phyloP scores from a whole-genome alignment of 495 filamentous ascomycete species.

The Talaromyces proteolyticus region DNA sequence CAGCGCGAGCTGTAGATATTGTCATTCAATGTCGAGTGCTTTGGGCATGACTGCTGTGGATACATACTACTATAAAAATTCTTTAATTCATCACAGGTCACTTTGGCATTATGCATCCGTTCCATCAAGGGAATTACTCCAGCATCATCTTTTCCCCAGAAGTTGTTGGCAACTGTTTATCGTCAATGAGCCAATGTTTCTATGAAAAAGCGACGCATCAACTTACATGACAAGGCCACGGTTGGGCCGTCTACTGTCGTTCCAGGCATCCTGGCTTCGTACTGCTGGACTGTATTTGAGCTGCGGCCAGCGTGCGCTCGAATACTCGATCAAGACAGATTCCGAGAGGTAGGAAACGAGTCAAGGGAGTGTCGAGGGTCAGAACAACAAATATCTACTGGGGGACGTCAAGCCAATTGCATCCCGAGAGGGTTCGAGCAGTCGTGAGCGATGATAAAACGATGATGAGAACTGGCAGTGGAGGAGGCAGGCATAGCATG shows the following conservation, averaged over 20 bases:
- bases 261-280: slow-evolving; percentile 50
- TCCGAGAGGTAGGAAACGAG: slow-evolving; percentile 10
- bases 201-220: slow-evolving; percentile 1
- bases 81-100: slow-evolving; percentile 91
- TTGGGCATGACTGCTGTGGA: too few relatives aligned
- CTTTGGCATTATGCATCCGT: slow-evolving; percentile 93
- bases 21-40: slow-evolving; percentile 6
- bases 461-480: too few relatives aligned
- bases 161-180: slow-evolving; percentile 90
- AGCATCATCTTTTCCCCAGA: slow-evolving; percentile 99
- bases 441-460: too few relatives aligned
- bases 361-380: slow-evolving; percentile 8
- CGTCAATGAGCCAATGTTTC: slow-evolving; percentile 6
- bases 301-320: slow-evolving; percentile 40
- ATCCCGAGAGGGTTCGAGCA: too few relatives aligned
- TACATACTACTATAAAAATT: slow-evolving; percentile 75
- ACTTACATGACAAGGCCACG: slow-evolving; percentile 58
- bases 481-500: too few relatives aligned
- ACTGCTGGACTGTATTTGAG: slow-evolving; percentile 13
- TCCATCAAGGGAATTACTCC: slow-evolving; percentile 88
- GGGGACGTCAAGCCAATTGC: too few relatives aligned
- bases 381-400: slow-evolving; percentile 10
- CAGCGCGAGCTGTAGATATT: slow-evolving; percentile 63
- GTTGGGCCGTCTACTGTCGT: slow-evolving; percentile 56
- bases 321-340: slow-evolving; percentile 13